Evolutionary conservation across 176 grass and related monocot genomes (phyloP), one percentile per base, ranked within the genome.

Genomic region (Triticum dicoccoides): DNA sequence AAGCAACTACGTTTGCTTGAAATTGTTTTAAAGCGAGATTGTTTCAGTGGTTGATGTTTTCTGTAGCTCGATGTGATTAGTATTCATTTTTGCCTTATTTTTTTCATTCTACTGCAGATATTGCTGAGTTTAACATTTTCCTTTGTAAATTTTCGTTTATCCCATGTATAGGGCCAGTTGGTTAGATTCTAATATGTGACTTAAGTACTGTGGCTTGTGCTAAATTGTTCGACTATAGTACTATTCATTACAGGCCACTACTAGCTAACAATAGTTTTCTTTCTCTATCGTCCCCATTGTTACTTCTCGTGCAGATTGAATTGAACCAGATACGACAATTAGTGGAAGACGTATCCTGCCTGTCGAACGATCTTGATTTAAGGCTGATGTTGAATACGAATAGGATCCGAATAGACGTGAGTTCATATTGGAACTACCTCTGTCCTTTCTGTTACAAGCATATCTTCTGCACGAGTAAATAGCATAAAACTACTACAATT

Each of bases 311-410:
- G 62, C 86, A 97, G 92, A 63, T 91, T 73, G 84, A 92, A 89
- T 56, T 67, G 38, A 92, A 91, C 39, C 88, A 80, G 84, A 23
- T 91, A 58, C 75, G 88, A 0, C 71, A 92, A 8, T 88, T 97
- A 69, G 90, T 94, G 76, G 87, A 84, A 85, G 95, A 94, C 45
- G 72, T 94, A 84, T 94, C 92, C 13, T 97, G 90, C 76, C 63
- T 94, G 38, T 82, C 49, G 47, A 94, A 92, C 83, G 81, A 88
- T 84, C 65, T 91, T 11, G 90, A 97, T 84, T 67, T 97, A 49
- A 88, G 92, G 88, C 81, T 97, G 92, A 54, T 91, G 86, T 78
- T 92, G 6, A 35, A 3, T 69, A 86, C 79, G n/a, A 92, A 91
- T 73, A 89, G 84, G 63, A 17, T 77, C 59, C 66, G 54, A 30